Evolutionary conservation across 1,284 basidiomycete species (phyloP).

Genomic region (Sparassis latifolia): DNA sequence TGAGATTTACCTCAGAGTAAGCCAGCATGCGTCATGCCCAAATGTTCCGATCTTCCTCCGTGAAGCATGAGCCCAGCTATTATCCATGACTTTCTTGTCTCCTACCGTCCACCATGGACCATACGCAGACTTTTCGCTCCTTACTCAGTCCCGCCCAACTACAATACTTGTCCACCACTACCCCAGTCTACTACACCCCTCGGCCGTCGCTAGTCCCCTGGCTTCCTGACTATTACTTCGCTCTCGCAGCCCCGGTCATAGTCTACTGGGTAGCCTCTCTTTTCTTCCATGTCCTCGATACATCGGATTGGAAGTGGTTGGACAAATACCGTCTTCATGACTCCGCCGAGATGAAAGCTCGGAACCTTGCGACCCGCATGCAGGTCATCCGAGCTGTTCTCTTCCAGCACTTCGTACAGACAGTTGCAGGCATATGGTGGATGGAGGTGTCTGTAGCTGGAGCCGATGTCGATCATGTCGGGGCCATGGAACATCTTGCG

Average conservation of each 20-base stretch:
- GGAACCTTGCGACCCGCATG: slow-evolving; percentile 80
- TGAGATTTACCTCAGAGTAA: too few species aligned
- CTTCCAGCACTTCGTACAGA: slow-evolving; percentile 72
- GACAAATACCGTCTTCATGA: slow-evolving; percentile 88
- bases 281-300: slow-evolving; percentile 81
- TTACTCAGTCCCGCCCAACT: slow-evolving; percentile 18
- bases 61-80: too few species aligned
- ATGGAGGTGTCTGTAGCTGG: slow-evolving; percentile 48
- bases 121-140: slow-evolving; percentile 8
- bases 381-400: slow-evolving; percentile 49
- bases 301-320: slow-evolving; percentile 69
- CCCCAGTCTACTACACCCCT: slow-evolving; percentile 23
- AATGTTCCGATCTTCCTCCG: too few species aligned
- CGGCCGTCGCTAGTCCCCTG: slow-evolving; percentile 12
- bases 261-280: slow-evolving; percentile 87
- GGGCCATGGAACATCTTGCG: slow-evolving; percentile 37
- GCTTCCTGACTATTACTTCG: slow-evolving; percentile 62
- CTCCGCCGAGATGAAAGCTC: slow-evolving; percentile 68
- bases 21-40: too few species aligned
- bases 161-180: slow-evolving; percentile 18
- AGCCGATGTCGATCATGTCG: slow-evolving; percentile 44
- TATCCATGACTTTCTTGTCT: too few species aligned
- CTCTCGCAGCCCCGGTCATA: slow-evolving; percentile 71
- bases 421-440: slow-evolving; percentile 65
- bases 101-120: slow-evolving; percentile 14